Evolutionary conservation across 2,329 filamentous ascomycete species (phyloP), one percentile per base, ranked within the genome.

Genomic region (Blumeria hordei): DNA sequence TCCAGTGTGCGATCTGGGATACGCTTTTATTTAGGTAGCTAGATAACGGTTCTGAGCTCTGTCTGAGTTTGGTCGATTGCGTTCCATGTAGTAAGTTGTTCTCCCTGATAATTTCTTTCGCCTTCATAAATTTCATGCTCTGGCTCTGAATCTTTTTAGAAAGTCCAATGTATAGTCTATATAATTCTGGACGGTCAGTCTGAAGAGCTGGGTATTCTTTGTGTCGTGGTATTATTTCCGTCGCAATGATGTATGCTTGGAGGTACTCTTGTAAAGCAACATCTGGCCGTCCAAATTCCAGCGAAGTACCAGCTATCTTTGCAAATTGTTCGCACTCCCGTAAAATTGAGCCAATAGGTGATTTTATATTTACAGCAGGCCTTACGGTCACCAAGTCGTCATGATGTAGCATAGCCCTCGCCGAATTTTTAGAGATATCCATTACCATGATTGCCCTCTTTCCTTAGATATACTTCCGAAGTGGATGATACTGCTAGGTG

Each of bases 211-310:
- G 75, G 66, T 80, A 93, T 58, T 90, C 85, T 56, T 76, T 78
- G 65, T 94, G 87, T 37, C 73, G 74, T 1, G 85, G 84, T 32
- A 96, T 81, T 44, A 81, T 71, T 55, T 90, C 80, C 53, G 88
- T 74, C 12, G 84, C 76, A 55, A 95, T 83, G 56, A 88, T 80
- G 57, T 77, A 88, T 10, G 88, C 85, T 59, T 82, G 78, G 56
- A 96, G 75, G 64, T 90, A 96, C 58, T 94, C 85, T 59, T 83
- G 77, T 55, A 94, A 82, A 3, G 88, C 88, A 39, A 79, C 67
- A 64, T 92, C 87, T 4, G 80, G 77, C 37, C 79, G 73, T 32
- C 76, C 71, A 67, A 84, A 82, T 58, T 76, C 75, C 57, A 80
- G 72, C 56, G 74, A 71, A 54, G 74, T 76, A 59, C 79, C 75